Conservation (phyloP, 495 filamentous ascomycete genomes). For the Extremus antarcticus region DNA sequence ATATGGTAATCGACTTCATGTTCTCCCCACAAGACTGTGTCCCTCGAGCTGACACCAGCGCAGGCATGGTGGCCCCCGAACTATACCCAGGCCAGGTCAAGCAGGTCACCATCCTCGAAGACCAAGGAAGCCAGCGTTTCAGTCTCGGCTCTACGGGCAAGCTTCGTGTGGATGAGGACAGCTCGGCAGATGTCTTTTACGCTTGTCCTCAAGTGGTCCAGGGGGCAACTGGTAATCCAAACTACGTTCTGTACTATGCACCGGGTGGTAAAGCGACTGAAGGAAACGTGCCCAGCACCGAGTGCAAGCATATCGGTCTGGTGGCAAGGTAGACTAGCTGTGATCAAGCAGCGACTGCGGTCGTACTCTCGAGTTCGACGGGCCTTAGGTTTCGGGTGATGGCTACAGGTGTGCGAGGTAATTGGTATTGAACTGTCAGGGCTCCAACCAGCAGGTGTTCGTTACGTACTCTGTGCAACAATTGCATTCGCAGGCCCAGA, state of each 20-base stretch:
- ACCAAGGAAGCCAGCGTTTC: not conserved
- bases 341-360: too few species aligned
- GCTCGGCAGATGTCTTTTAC: not conserved
- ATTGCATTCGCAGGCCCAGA: too few species aligned
- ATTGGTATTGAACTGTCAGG: too few species aligned
- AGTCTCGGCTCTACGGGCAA: not conserved
- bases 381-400: too few species aligned
- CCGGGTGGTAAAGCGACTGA: not conserved
- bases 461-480: too few species aligned
- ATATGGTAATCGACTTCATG: not conserved
- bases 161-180: not conserved
- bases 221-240: not conserved
- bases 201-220: not conserved
- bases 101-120: not conserved
- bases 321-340: not conserved
- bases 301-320: not conserved
- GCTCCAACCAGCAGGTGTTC: too few species aligned
- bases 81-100: not conserved
- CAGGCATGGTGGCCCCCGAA: not conserved
- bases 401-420: too few species aligned
- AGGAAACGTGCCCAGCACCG: not conserved
- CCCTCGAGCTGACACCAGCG: not conserved
- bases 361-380: too few species aligned
- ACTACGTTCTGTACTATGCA: not conserved
- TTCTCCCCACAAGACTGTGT: not conserved